Percentiles rank a stretch among this genome's conserved stretches.
These are phyloP conservation scores for Coemansia sp. DNA, from an alignment of 192 early-diverging fungal species.

Conservation along the genomic window DNA sequence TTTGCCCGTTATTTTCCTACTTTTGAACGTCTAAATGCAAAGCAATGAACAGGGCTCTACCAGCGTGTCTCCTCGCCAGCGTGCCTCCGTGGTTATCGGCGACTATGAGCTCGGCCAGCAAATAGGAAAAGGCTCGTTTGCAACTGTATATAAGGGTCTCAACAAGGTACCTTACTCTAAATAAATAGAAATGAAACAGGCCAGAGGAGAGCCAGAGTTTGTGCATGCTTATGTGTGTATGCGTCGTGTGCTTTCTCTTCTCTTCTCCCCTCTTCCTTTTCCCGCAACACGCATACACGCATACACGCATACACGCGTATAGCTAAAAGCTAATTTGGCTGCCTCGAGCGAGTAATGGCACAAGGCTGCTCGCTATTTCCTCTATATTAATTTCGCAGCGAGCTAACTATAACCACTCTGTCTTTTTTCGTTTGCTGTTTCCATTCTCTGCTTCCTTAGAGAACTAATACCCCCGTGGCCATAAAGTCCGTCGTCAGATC, in stretches of 20 bases:
- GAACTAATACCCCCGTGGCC: slow-evolving; percentile 66
- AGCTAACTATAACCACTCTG: background rate
- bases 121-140: slow-evolving; percentile 95
- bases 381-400: background rate
- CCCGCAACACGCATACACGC: no score
- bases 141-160: slow-evolving; percentile 81
- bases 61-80: slow-evolving; percentile 32
- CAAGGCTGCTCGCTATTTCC: no score
- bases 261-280: no score
- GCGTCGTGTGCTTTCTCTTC: no score
- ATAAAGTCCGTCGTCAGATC: slow-evolving; percentile 87
- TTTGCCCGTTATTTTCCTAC: no score
- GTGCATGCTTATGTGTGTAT: no score
- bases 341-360: no score
- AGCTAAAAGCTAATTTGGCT: no score
- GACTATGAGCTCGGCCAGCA: slow-evolving; percentile 75
- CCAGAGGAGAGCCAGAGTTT: no score
- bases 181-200: slow-evolving; percentile 3
- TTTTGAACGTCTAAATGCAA: slow-evolving; percentile 25
- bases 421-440: background rate
- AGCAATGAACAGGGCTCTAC: slow-evolving; percentile 28
- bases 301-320: no score
- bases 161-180: slow-evolving; percentile 58
- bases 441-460: slow-evolving; percentile 43
- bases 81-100: slow-evolving; percentile 61